Evolutionary conservation across 495 filamentous ascomycete genomes (phyloP).

Genomic region (Aspergillus avenaceus): DNA sequence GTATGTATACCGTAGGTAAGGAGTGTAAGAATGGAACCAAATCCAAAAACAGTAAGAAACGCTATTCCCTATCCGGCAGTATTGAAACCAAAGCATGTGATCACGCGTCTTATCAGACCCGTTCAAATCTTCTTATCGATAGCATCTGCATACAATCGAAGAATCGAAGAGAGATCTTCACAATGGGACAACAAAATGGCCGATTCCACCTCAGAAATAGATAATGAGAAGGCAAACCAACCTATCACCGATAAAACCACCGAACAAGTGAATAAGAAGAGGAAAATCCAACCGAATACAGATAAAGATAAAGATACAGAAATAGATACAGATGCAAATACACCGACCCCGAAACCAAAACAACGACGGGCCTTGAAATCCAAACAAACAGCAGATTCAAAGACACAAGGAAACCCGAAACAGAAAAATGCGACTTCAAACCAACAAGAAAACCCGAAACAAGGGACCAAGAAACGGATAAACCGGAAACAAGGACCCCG

Average conservation of each 20-base stretch:
- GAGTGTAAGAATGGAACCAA: neutral
- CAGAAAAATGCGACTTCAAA: no score
- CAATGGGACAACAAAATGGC: conserved; percentile 31
- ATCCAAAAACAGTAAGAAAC: neutral
- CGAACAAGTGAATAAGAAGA: no score
- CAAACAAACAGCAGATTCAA: no score
- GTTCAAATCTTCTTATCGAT: neutral
- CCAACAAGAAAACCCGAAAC: neutral
- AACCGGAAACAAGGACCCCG: conserved; percentile 14
- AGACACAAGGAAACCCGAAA: no score
- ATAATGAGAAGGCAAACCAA: no score
- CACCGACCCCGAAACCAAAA: no score
- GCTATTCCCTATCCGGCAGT: conserved; percentile 11
- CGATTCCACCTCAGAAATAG: conserved; percentile 2
- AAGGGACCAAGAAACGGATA: neutral
- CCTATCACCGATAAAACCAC: neutral
- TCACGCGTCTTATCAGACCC: conserved; percentile 14
- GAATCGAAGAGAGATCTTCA: conserved; percentile 3
- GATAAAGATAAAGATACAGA: no score
- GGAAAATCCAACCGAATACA: no score
- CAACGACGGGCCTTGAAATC: no score
- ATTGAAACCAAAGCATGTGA: conserved; percentile 22
- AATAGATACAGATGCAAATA: no score
- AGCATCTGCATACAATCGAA: no score
- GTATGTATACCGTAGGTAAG: no score